Evolutionary conservation across 1,284 basidiomycete species (phyloP).

Genomic region (Irpex rosettiformis): DNA sequence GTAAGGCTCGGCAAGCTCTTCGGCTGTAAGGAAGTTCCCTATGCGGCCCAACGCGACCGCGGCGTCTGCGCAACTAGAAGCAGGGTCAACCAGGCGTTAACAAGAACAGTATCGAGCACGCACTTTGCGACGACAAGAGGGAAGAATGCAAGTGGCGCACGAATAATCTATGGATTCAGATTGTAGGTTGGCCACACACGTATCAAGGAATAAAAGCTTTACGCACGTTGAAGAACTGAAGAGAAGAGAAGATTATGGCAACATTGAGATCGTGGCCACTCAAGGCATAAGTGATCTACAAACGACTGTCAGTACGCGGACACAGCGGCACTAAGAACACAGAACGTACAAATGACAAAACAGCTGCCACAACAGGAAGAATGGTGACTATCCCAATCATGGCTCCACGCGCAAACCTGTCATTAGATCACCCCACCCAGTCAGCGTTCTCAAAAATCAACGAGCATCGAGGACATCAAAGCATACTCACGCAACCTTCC

Average conservation of each 20-base stretch:
- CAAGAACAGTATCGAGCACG: neutral
- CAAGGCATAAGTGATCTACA: conserved; percentile 67
- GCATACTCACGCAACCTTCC: conserved; percentile 43
- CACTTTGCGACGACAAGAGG: conserved; percentile 44
- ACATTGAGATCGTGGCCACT: conserved; percentile 64
- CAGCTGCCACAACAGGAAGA: conserved; percentile 64
- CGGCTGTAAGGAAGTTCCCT: conserved; percentile 55
- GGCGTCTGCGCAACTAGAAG: conserved; percentile 47
- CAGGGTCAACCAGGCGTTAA: neutral
- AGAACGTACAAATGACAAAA: conserved; percentile 64
- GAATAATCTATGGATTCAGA: conserved; percentile 44
- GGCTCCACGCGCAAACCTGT: conserved; percentile 48
- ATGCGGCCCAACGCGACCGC: conserved; percentile 62
- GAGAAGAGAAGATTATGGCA: conserved; percentile 69
- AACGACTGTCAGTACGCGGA: too few relatives aligned
- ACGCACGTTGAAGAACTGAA: conserved; percentile 74
- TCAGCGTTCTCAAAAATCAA: conserved; percentile 2
- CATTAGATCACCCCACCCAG: neutral
- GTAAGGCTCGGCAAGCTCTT: conserved; percentile 58
- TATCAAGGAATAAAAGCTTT: neutral
- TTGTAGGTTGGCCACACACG: neutral
- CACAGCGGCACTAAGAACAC: too few relatives aligned
- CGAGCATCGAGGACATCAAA: neutral
- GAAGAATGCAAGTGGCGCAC: conserved; percentile 47
- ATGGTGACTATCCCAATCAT: conserved; percentile 58